phyloP scores from a whole-genome alignment of 2,329 filamentous ascomycete genomes.

The Xylariaceae sp. region DNA sequence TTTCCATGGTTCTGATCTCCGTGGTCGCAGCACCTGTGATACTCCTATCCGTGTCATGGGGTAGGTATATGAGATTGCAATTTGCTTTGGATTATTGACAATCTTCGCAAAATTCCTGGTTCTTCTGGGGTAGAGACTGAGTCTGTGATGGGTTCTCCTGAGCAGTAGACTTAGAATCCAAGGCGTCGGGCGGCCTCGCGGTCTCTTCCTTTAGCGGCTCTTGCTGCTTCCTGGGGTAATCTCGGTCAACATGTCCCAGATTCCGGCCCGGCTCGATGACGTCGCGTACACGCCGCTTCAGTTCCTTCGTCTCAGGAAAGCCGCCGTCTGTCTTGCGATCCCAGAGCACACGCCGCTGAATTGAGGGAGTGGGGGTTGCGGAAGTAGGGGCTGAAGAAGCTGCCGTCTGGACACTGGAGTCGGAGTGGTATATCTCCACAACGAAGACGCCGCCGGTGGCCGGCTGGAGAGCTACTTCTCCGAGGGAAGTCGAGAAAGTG shows the following conservation, averaged over 20 bases:
- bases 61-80: background rate
- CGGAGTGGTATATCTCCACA: constrained; percentile 57
- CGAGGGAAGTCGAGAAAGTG: constrained; percentile 78
- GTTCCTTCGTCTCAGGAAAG: constrained; percentile 89
- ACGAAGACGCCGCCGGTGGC: constrained; percentile 79
- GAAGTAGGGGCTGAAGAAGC: constrained; percentile 5
- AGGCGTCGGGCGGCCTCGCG: background rate
- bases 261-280: constrained; percentile 72
- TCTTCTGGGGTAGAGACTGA: background rate
- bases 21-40: background rate
- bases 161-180: background rate
- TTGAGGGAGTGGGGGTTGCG: constrained; percentile 36
- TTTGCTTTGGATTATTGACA: constrained; percentile 29
- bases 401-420: constrained; percentile 10
- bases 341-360: constrained; percentile 62
- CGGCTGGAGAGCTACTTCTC: constrained; percentile 84
- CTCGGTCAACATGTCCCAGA: constrained; percentile 74
- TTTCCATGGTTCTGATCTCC: background rate
- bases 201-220: background rate
- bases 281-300: constrained; percentile 81
- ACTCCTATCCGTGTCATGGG: background rate
- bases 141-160: constrained; percentile 1
- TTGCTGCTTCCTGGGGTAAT: constrained; percentile 30
- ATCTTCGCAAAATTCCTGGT: constrained; percentile 35
- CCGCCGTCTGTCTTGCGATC: constrained; percentile 82